A percentile compares a stretch with the other conserved stretches of the same genome.
phyloP scores from a whole-genome alignment of 768 basidiomycete genomes.

The Tulasnella sp. region DNA sequence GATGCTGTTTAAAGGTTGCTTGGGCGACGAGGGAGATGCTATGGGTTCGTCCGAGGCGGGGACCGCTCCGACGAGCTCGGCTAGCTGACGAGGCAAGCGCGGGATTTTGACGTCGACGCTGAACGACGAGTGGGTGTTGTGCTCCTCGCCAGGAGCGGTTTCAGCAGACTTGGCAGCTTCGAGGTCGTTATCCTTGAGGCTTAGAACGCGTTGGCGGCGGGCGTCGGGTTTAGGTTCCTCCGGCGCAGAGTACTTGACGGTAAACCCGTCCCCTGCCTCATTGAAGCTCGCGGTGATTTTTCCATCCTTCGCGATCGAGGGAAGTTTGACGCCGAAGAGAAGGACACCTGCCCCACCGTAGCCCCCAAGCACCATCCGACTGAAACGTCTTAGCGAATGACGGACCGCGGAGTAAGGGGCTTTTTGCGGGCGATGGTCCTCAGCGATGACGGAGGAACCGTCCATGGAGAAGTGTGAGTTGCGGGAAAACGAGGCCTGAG shows the following conservation, averaged over 20 bases:
- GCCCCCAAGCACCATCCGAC: constrained; percentile 73
- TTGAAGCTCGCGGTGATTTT: background rate
- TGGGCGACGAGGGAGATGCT: background rate
- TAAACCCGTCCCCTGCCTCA: background rate
- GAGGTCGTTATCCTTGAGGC: background rate
- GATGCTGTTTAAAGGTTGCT: background rate
- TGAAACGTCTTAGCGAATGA: constrained; percentile 59
- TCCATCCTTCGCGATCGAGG: constrained; percentile 3
- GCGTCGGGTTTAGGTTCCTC: background rate
- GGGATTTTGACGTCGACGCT: background rate
- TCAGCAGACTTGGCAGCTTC: background rate
- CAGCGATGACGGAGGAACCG: background rate
- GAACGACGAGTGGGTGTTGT: background rate
- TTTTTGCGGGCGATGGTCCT: background rate
- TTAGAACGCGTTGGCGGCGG: background rate
- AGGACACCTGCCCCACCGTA: constrained; percentile 73
- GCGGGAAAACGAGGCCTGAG: constrained; percentile 23
- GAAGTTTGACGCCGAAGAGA: constrained; percentile 59
- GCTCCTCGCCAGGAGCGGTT: background rate
- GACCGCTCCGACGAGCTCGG: background rate
- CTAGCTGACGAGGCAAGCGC: background rate
- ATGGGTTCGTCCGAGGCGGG: background rate
- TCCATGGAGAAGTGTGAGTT: constrained; percentile 21
- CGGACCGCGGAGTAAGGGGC: constrained; percentile 31
- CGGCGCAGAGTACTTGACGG: background rate